Conservation (phyloP, 2,329 filamentous ascomycete species). For the Colletotrichum acutatum region DNA sequence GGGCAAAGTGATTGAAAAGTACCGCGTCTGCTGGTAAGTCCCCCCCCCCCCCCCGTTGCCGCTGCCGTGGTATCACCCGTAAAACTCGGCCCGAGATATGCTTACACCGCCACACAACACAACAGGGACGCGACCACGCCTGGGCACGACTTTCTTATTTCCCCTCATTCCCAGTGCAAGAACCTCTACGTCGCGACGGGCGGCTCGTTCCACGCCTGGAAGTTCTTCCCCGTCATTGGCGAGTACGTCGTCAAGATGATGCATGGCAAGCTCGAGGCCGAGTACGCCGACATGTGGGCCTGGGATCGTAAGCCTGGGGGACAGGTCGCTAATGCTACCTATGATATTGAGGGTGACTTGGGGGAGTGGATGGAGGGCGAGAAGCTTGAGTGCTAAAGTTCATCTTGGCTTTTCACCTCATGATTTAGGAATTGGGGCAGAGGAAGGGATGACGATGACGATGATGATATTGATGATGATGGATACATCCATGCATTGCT, state of each 20-base stretch:
- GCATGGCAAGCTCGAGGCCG: conserved; percentile 51
- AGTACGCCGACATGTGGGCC: conserved; percentile 54
- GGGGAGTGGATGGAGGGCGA: conserved; percentile 43
- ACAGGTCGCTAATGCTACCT: conserved; percentile 54
- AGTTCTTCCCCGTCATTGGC: conserved; percentile 72
- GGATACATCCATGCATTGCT: background rate
- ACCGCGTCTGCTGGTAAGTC: conserved; percentile 59
- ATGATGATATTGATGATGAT: background rate
- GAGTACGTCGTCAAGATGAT: conserved; percentile 66
- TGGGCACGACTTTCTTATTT: conserved; percentile 71
- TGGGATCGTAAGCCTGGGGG: conserved; percentile 57
- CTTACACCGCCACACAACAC: background rate
- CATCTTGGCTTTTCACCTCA: background rate
- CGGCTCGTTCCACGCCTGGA: conserved; percentile 74
- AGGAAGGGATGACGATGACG: background rate
- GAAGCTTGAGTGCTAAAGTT: background rate
- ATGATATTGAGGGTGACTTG: conserved; percentile 53
- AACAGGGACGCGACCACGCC: conserved; percentile 70
- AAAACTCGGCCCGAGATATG: background rate
- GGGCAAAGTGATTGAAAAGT: conserved; percentile 52
- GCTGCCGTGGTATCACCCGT: background rate
- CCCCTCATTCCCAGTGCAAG: conserved; percentile 57
- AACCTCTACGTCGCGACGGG: conserved; percentile 71
- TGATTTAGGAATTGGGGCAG: background rate
- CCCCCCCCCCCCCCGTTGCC: too few relatives aligned